Conservation (phyloP, 2,329 filamentous ascomycete genomes). For the Ramularia collo-cygni region DNA sequence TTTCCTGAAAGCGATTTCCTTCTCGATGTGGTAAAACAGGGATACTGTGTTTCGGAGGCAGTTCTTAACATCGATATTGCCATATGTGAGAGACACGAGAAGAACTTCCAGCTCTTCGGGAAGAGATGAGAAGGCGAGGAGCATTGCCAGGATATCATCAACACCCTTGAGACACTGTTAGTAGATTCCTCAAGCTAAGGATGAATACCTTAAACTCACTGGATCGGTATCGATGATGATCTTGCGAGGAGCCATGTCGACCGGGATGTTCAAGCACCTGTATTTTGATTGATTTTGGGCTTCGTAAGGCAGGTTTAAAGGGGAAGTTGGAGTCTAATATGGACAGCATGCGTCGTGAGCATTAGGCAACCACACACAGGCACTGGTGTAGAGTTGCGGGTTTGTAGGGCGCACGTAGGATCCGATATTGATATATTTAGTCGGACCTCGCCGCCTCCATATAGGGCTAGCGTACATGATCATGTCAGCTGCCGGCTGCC, state of each 20-base stretch:
- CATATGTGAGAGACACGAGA: conserved; percentile 84
- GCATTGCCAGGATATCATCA: conserved; percentile 41
- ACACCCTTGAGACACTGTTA: conserved; percentile 3
- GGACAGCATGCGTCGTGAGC: too few relatives aligned
- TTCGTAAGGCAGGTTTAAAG: conserved; percentile 3
- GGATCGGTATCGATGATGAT: conserved; percentile 97
- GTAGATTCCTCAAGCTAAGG: background rate
- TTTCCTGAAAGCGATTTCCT: conserved; percentile 78
- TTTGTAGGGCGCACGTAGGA: too few relatives aligned
- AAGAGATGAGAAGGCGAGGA: conserved; percentile 75
- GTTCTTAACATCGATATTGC: conserved; percentile 81
- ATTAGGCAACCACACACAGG: conserved; percentile 1
- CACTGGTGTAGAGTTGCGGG: too few relatives aligned
- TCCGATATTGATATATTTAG: too few relatives aligned
- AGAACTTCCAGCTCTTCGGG: conserved; percentile 79
- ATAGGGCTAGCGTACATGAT: too few relatives aligned
- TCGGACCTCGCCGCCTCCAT: too few relatives aligned
- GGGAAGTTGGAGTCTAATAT: too few relatives aligned
- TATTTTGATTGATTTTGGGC: conserved; percentile 3
- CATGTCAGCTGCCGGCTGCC: too few relatives aligned
- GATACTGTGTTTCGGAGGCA: conserved; percentile 84
- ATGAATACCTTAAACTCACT: conserved; percentile 42
- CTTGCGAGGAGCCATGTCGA: conserved; percentile 42
- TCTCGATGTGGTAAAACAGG: conserved; percentile 85
- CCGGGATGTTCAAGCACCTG: background rate